These are phyloP conservation scores for Cyberlindnera nakhonratchasimensis DNA, from an alignment of 805 yeast genomes.

Conservation along the genomic window DNA sequence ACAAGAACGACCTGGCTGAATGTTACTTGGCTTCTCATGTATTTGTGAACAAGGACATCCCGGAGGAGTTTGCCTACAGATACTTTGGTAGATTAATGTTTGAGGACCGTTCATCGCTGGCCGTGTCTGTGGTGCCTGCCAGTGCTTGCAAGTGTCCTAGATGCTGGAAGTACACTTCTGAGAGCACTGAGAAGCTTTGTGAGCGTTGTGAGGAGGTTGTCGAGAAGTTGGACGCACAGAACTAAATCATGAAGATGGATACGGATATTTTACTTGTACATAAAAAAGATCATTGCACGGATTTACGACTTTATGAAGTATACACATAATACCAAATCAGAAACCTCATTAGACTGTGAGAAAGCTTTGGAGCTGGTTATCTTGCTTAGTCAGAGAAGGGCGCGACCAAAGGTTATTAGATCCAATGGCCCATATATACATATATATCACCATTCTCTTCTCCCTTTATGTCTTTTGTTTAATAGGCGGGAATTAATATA, in stretches of 20 bases:
- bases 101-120: constrained; percentile 28
- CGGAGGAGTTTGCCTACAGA: constrained; percentile 22
- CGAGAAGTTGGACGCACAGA: neutral
- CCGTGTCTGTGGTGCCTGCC: constrained; percentile 44
- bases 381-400: too few species aligned
- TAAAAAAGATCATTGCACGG: too few species aligned
- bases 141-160: constrained; percentile 73
- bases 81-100: constrained; percentile 31
- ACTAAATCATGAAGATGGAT: neutral
- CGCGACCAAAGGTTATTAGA: too few species aligned
- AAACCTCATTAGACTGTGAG: too few species aligned
- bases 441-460: too few species aligned
- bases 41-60: constrained; percentile 30
- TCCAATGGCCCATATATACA: too few species aligned
- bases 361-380: too few species aligned
- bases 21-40: constrained; percentile 64
- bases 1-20: constrained; percentile 46
- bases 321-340: too few species aligned
- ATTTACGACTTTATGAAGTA: too few species aligned
- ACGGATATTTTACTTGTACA: neutral
- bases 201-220: constrained; percentile 51
- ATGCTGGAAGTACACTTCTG: constrained; percentile 82
- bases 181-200: constrained; percentile 54
- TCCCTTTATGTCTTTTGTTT: too few species aligned
- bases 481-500: too few species aligned